Evolutionary conservation across 2,329 filamentous ascomycete species (phyloP), one percentile per base, ranked within the genome.

Genomic region (Nothophaeocryptopus gaeumannii): DNA sequence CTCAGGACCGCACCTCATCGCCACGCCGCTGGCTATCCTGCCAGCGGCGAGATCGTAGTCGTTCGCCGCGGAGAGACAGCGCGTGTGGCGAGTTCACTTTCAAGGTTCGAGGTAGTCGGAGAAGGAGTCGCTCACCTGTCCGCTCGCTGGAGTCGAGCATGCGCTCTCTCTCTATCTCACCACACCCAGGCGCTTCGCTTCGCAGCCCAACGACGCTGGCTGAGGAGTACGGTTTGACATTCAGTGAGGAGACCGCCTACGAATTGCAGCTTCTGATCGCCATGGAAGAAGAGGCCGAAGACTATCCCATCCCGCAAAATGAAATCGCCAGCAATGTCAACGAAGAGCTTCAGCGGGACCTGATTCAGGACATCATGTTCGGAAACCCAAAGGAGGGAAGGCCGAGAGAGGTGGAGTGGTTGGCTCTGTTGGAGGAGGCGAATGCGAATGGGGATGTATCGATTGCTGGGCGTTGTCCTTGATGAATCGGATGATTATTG

Each of bases 291-390:
- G 20, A 26, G 4, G 42, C 36, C 10, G 42, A 51, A 32, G 42
- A 15, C 15, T 51, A 42, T 39, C 42, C 42, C 13, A 33, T 42
- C 15, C 43, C 32, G 5, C 10, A 30, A 34, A 13, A 36, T 32
- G 41, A 46, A 37, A 39, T 51, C 7, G 42, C 42, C 11, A n/a
- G 29, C 14, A 38, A 45, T 8, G 13, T 51, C 2, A 14, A 32
- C 35, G 30, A 5, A 7, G 20, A 46, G 5, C 16, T 46, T 12
- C 36, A 51, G 37, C 26, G 38, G 3, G 48, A 51, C n/a, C 14
- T 51, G 16, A 29, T 46, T 36, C 20, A 37, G 10, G 37, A 50
- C n/a, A 13, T 51, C n/a, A 14, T 49, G 47, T 32, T 35, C 33
- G 39, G 30, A 10, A 37, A 43, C 33, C 40, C 40, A 7, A 20